A percentile compares a stretch with the other conserved stretches of the same genome.
Evolutionary conservation across 768 basidiomycete species (phyloP).

Genomic region (Lentinula sp.): DNA sequence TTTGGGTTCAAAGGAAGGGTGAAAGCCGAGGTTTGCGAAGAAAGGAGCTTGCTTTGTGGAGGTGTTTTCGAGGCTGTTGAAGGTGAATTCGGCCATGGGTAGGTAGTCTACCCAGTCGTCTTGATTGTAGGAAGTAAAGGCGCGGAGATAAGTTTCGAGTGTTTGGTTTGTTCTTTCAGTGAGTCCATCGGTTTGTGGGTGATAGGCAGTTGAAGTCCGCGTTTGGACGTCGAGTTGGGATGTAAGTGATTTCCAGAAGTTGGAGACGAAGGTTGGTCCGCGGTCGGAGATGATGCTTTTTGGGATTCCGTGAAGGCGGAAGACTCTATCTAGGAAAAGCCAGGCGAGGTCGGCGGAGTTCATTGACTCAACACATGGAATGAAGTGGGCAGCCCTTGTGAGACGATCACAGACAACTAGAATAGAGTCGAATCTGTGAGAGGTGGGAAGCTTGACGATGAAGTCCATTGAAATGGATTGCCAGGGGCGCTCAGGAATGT

Average conservation of each 20-base stretch:
- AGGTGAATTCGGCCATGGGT: too few species aligned
- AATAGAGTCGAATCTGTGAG: conserved; percentile 28
- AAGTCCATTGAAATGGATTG: conserved; percentile 34
- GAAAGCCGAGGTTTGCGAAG: too few species aligned
- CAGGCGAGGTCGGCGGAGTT: conserved; percentile 16
- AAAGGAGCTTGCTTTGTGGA: too few species aligned
- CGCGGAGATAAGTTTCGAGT: conserved; percentile 13
- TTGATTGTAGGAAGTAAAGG: too few species aligned
- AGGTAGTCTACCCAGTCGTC: too few species aligned
- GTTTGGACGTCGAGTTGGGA: conserved; percentile 6
- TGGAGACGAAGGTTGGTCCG: conserved; percentile 24
- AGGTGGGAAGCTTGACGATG: conserved; percentile 32
- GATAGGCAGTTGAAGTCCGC: conserved; percentile 25
- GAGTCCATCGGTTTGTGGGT: conserved; percentile 11
- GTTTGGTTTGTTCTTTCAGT: conserved; percentile 30
- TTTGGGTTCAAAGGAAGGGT: too few species aligned
- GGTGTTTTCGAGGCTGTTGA: too few species aligned
- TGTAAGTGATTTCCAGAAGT: conserved; percentile 18
- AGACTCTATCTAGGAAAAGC: conserved; percentile 29
- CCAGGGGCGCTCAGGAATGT: conserved; percentile 28
- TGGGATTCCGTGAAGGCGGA: conserved; percentile 25
- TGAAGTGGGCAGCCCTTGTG: conserved; percentile 35
- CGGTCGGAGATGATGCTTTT: conserved; percentile 26
- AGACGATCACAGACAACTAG: conserved; percentile 31
- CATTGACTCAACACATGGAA: conserved; percentile 24